These are phyloP conservation scores for Oryza rufipogon DNA, from an alignment of 176 grass and related monocot species.

Conservation along the genomic window DNA sequence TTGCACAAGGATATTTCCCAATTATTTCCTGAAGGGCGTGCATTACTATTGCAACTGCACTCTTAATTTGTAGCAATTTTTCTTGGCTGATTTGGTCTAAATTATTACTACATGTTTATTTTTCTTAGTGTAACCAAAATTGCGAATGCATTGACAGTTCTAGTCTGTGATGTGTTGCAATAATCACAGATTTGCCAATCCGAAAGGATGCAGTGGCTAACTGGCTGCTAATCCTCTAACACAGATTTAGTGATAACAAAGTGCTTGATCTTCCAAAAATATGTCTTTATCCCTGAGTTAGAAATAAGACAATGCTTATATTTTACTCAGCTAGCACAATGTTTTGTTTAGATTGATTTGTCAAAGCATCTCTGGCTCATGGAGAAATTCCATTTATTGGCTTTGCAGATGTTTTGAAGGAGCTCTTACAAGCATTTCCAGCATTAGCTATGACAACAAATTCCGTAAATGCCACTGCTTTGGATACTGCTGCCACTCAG, in stretches of 20 bases:
- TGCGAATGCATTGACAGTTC: not conserved
- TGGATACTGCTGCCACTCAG: constrained; percentile 89
- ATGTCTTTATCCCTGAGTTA: not conserved
- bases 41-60: constrained; percentile 8
- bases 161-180: not conserved
- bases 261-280: not conserved
- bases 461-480: constrained; percentile 90
- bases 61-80: constrained; percentile 13
- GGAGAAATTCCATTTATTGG: constrained; percentile 18
- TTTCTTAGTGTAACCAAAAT: constrained; percentile 15
- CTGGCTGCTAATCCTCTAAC: no score
- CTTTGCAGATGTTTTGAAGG: constrained; percentile 80
- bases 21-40: constrained; percentile 13
- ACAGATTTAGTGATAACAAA: no score
- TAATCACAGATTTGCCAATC: constrained; percentile 21
- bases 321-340: not conserved
- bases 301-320: not conserved
- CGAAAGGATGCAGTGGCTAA: not conserved
- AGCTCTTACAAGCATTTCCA: constrained; percentile 70
- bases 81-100: constrained; percentile 15
- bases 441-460: constrained; percentile 91
- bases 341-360: constrained; percentile 14
- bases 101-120: constrained; percentile 11
- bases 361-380: not conserved
- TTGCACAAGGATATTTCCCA: constrained; percentile 5